A percentile compares a stretch with the other conserved stretches of the same genome.
phyloP scores from a whole-genome alignment of 2,329 filamentous ascomycete species.

The Claviceps africana region DNA sequence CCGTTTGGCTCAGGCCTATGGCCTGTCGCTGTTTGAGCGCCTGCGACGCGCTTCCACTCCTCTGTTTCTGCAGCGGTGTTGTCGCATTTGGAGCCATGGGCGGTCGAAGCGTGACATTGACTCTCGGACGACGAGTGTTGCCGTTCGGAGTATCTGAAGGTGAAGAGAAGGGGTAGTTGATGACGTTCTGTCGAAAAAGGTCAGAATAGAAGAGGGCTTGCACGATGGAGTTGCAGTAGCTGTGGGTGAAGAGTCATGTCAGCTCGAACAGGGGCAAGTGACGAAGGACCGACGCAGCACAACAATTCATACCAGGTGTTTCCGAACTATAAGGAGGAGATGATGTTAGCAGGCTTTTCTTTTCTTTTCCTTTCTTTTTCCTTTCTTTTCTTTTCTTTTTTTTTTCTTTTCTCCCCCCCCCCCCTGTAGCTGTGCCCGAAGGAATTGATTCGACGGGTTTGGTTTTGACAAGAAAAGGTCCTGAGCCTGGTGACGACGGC shows the following conservation, averaged over 20 bases:
- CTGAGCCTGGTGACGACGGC: not conserved
- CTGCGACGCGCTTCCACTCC: slow-evolving; percentile 40
- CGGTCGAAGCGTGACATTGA: slow-evolving; percentile 48
- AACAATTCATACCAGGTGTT: slow-evolving; percentile 67
- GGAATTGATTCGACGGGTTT: not conserved
- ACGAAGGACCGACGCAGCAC: not conserved
- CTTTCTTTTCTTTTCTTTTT: no score
- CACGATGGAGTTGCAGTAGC: slow-evolving; percentile 96
- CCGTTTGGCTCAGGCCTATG: slow-evolving; percentile 38
- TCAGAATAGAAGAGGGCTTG: slow-evolving; percentile 95
- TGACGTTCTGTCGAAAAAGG: slow-evolving; percentile 82
- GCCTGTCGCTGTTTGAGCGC: slow-evolving; percentile 42
- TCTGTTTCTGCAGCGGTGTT: slow-evolving; percentile 29
- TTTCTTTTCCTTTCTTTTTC: no score
- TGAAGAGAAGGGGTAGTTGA: slow-evolving; percentile 71
- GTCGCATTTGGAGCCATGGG: slow-evolving; percentile 35
- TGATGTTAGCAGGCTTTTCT: not conserved
- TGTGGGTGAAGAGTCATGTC: slow-evolving; percentile 22
- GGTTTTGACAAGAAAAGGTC: not conserved
- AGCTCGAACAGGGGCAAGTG: not conserved
- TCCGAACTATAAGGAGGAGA: slow-evolving; percentile 53
- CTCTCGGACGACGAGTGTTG: slow-evolving; percentile 28
- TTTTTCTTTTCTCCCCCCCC: no score
- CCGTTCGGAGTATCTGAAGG: slow-evolving; percentile 57
- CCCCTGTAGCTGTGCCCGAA: not conserved